Evolutionary conservation across 2,329 filamentous ascomycete genomes (phyloP), one percentile per base, ranked within the genome.

Genomic region (Botrytis elliptica): DNA sequence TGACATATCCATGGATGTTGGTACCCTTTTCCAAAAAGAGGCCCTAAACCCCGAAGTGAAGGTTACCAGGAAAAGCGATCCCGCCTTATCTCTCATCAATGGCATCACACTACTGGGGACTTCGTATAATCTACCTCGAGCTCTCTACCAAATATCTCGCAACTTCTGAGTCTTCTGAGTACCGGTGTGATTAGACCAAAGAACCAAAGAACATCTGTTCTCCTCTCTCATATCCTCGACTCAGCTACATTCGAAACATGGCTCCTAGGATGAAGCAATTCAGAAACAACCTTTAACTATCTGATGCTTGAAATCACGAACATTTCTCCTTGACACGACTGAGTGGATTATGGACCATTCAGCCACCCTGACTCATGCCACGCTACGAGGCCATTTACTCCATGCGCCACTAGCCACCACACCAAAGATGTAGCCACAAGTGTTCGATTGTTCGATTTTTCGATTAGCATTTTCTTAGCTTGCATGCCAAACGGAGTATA

Each of bases 341-440:
- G 14, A 4, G 36, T n/a, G 14, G 14, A 42, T 52, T 52, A 20
- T 4, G 36, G n/a, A 40, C 3, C 12, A 52, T 67, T 40, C 6
- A 67, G 33, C 33, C 46, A 55, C 46, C 65, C 33, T 68, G 49
- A 55, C 49, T 57, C 46, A 33, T 36, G 65, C 49, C 36, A 68
- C 46, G n/a, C 25, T 16, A 67, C 22, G 22, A 62, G 14, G 52
- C 52, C 18, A 57, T 18, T 18, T 29, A 33, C 52, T 57, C n/a
- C n/a, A 57, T 29, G n/a, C 52, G n/a, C n/a, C 52, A 18, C 52
- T 57, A 57, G 52, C 52, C 36, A 62, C 59, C 12, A 62, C 36
- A 14, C 36, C 18, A 29, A 12, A 36, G 33, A 60, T 22, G 12
- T 29, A 22, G 33, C 29, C 57, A 60, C 57, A 60, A 60, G 29